A percentile compares a stretch with the other conserved stretches of the same genome.
These are phyloP conservation scores for Micromonas pusilla DNA, from an alignment of 139 green algal species.

Conservation along the genomic window DNA sequence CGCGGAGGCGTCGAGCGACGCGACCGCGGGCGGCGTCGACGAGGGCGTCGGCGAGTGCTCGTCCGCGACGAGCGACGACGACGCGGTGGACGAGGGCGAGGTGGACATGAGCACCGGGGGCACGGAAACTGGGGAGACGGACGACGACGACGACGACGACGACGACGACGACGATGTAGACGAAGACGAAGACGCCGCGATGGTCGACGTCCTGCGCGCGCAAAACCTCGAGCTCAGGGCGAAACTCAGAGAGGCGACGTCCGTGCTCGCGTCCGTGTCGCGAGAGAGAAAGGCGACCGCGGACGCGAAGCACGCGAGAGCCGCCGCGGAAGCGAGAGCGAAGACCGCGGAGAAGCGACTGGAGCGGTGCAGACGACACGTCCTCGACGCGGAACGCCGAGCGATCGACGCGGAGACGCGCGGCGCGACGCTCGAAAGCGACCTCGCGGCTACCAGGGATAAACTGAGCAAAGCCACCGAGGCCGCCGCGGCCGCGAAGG, in stretches of 20 bases:
- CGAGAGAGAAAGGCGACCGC: neutral
- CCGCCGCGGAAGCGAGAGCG: neutral
- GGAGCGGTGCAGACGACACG: neutral
- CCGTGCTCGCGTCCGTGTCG: neutral
- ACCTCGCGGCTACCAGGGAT: neutral
- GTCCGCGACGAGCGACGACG: too few species aligned
- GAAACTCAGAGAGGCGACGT: neutral
- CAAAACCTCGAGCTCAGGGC: neutral
- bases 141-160: too few species aligned
- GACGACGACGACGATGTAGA: too few species aligned
- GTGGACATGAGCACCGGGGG: too few species aligned
- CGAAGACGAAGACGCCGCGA: too few species aligned
- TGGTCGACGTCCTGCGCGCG: too few species aligned
- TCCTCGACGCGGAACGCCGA: neutral
- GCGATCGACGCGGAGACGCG: neutral
- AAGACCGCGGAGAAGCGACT: constrained; percentile 1
- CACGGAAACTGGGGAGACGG: too few species aligned
- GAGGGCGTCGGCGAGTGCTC: too few species aligned
- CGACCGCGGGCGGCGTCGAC: too few species aligned
- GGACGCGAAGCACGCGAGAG: neutral
- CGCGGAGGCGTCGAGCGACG: too few species aligned
- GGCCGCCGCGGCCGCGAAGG: neutral
- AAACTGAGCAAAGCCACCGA: neutral
- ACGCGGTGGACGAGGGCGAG: too few species aligned
- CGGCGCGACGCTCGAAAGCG: neutral